Conservation (phyloP, 164 flowering plant species). For the Saururus chinensis region DNA sequence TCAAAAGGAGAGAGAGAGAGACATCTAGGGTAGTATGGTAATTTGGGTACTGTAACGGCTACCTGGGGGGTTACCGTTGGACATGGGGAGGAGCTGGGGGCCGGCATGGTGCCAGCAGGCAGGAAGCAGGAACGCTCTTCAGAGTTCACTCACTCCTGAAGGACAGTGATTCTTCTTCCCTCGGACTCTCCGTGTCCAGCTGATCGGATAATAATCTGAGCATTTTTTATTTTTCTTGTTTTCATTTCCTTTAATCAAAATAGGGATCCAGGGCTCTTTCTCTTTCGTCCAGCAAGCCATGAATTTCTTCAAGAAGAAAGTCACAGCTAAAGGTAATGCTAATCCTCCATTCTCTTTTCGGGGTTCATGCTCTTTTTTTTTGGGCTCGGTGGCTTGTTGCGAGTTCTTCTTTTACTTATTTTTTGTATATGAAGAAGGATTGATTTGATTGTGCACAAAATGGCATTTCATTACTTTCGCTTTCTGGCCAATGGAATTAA, state of each 20-base stretch:
- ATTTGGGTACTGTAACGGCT: background rate
- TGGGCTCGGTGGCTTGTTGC: too few relatives aligned
- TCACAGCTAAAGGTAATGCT: constrained; percentile 15
- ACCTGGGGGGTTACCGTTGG: background rate
- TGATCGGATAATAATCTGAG: too few relatives aligned
- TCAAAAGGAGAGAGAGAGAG: too few relatives aligned
- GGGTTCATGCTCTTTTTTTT: background rate
- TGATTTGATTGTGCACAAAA: too few relatives aligned
- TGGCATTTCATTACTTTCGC: too few relatives aligned
- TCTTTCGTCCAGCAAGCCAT: constrained; percentile 2
- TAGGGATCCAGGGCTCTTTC: background rate
- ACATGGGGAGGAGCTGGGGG: too few relatives aligned
- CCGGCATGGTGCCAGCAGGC: background rate
- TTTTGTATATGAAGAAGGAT: background rate
- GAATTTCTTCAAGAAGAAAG: constrained; percentile 25
- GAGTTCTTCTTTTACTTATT: background rate
- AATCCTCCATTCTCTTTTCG: background rate
- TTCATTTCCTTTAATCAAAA: background rate
- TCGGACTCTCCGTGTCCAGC: too few relatives aligned
- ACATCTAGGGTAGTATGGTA: background rate
- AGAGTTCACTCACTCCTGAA: too few relatives aligned
- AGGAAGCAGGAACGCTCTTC: too few relatives aligned
- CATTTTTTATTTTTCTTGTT: background rate
- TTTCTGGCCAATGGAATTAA: too few relatives aligned
- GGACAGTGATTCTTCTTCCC: too few relatives aligned